Conservation (phyloP, 1,139 yeast genomes). For the Suhomyces bolitotheri region DNA sequence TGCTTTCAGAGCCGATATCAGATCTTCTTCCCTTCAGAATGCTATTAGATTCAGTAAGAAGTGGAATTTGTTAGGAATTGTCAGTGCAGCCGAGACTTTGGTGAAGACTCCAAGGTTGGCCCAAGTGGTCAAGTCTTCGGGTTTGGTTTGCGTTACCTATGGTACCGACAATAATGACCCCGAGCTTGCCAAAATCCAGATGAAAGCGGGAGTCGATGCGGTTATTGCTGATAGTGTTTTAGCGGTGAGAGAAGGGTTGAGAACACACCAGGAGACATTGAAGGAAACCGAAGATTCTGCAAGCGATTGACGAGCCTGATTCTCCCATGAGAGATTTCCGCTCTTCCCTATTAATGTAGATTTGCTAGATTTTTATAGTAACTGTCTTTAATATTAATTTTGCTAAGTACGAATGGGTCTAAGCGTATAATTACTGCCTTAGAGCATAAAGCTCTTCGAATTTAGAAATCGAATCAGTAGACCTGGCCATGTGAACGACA, state of each 20-base stretch:
- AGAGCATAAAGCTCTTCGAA: too few species aligned
- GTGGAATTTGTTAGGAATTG: constrained; percentile 92
- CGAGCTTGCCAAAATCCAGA: constrained; percentile 78
- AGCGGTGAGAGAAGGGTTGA: constrained; percentile 84
- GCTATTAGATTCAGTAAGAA: constrained; percentile 89
- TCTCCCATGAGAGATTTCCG: too few species aligned
- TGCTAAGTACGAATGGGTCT: too few species aligned
- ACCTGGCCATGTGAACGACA: too few species aligned
- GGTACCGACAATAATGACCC: constrained; percentile 87
- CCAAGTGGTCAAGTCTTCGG: constrained; percentile 83
- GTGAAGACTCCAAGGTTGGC: constrained; percentile 87
- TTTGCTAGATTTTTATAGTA: too few species aligned
- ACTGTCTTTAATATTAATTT: too few species aligned
- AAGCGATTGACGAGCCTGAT: constrained; percentile 13
- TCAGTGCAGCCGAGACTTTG: constrained; percentile 83
- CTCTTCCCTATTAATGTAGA: too few species aligned
- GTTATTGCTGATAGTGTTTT: constrained; percentile 94
- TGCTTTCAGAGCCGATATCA: constrained; percentile 76
- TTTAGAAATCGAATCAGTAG: too few species aligned
- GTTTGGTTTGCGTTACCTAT: constrained; percentile 91
- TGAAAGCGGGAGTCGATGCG: constrained; percentile 96
- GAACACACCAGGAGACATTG: constrained; percentile 31
- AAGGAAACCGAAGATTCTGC: constrained; percentile 16
- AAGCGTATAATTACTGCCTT: too few species aligned
- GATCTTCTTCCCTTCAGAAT: constrained; percentile 86